phyloP scores from a whole-genome alignment of 225 moss, liverwort and hornwort species.

The Pleurozium schreberi region DNA sequence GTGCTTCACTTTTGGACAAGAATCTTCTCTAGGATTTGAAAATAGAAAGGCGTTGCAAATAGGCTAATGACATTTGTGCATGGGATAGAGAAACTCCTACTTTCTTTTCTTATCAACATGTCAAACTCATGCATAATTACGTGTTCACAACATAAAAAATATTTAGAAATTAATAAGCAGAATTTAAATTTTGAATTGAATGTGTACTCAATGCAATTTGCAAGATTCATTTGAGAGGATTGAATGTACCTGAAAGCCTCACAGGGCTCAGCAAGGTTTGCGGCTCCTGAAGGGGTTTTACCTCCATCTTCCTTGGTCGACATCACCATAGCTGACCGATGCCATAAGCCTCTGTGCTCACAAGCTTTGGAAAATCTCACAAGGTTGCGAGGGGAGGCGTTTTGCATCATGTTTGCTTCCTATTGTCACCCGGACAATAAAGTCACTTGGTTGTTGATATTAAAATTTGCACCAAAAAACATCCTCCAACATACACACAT shows the following conservation, averaged over 20 bases:
- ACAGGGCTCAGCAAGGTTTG: background rate
- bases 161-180: no score
- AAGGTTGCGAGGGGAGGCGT: background rate
- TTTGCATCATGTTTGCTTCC: background rate
- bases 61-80: background rate
- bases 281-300: accelerated
- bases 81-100: background rate
- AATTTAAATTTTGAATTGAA: background rate
- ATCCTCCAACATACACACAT: no score
- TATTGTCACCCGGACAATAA: accelerated
- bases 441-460: background rate
- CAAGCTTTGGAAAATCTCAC: background rate
- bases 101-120: background rate
- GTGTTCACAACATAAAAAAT: background rate
- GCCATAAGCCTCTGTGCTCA: background rate
- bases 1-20: background rate
- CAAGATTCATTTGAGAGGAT: background rate
- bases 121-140: background rate
- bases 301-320: background rate
- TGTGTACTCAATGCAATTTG: background rate
- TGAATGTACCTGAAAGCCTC: background rate
- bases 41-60: background rate
- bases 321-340: background rate
- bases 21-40: background rate
- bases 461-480: background rate